Evolutionary conservation across 345 rosid genomes (phyloP), one percentile per base, ranked within the genome.

Genomic region (Chamaenerion angustifolium): DNA sequence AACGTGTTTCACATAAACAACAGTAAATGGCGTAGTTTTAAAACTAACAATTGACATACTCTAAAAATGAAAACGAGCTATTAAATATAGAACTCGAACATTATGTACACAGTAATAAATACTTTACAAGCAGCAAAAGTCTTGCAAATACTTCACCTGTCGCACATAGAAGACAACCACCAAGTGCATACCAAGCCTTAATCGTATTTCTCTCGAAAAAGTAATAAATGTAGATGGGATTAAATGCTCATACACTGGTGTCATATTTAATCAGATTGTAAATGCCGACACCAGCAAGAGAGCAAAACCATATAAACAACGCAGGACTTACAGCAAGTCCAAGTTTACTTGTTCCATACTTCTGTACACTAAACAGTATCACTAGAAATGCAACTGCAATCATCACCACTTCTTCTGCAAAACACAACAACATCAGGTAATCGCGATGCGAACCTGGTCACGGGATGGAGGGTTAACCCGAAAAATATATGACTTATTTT

Each of bases 81-180:
- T 31, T 31, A 31, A 31, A 31, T 5, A 31, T 5, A 31, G 37
- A 31, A 31, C 8, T 8, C 37, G 8, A 31, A 8, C 25, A 21
- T 21, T 21, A 31, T 31, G 10, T 8, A 31, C 16, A 40, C 45
- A n/a, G 17, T 10, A 19, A 18, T 21, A 14, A n/a, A n/a, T n/a
- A n/a, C n/a, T n/a, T n/a, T n/a, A 49, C 16, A n/a, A 50, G 10
- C 16, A 50, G 40, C 42, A 40, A 11, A 31, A 31, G 43, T 35
- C 42, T 46, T 41, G 42, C 41, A 35, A 17, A 41, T 41, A 31
- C 8, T 47, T 51, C 76, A 92, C 96, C 96, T 74, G 98, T 88
- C 63, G 88, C 98, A 66, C 96, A 84, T 46, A 92, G 93, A 69
- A 92, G 76, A 80, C 98, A 92, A 58, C 98, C 96, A 50, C 98